A percentile compares a stretch with the other conserved stretches of the same genome.
Evolutionary conservation across 192 early-diverging fungal species (phyloP).

Genomic region (Funneliformis mosseae): DNA sequence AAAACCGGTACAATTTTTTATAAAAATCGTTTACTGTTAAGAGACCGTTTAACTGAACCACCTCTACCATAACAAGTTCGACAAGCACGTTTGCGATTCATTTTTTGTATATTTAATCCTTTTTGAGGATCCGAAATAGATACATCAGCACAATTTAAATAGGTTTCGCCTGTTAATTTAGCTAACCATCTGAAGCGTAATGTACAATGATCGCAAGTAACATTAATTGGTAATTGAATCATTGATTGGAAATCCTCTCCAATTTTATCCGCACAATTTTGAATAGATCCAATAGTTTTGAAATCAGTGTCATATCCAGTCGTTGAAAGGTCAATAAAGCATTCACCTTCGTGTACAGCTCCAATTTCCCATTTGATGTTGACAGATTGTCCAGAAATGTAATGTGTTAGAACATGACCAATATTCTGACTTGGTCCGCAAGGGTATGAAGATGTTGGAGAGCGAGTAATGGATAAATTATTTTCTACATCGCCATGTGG

Average conservation of each 20-base stretch:
- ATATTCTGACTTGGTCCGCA: no score
- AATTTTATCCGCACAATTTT: conserved; percentile 16
- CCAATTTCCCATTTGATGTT: conserved; percentile 28
- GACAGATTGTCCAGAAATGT: not conserved
- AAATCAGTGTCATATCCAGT: conserved; percentile 20
- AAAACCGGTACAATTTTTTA: no score
- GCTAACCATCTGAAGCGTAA: conserved; percentile 25
- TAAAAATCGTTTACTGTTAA: no score
- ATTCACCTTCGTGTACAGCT: conserved; percentile 7
- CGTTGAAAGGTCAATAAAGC: conserved; percentile 29
- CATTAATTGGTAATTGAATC: conserved; percentile 8
- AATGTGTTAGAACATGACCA: no score
- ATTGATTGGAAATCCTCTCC: not conserved
- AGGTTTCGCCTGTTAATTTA: conserved; percentile 11
- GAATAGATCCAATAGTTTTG: conserved; percentile 1
- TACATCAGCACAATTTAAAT: conserved; percentile 33
- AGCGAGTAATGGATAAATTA: no score
- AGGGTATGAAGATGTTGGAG: no score
- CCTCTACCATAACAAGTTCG: no score
- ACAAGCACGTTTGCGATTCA: no score
- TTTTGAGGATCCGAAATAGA: no score
- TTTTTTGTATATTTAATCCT: no score
- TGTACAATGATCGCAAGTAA: conserved; percentile 29
- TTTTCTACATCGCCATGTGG: no score
- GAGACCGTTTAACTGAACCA: no score